Conservation (phyloP, 164 flowering plant genomes). For the Amborella trichopoda region DNA sequence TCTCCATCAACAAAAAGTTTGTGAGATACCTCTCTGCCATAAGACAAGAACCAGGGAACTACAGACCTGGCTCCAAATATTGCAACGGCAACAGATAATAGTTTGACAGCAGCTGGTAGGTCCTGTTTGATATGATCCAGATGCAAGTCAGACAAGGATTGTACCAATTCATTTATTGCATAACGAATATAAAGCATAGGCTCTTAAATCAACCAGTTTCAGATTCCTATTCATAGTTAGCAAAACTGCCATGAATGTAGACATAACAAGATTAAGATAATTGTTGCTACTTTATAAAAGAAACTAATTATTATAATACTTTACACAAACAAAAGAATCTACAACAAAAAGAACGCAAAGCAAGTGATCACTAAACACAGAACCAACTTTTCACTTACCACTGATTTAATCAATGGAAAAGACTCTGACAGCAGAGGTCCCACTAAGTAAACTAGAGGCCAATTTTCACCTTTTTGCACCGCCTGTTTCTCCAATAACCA, state of each 20-base stretch:
- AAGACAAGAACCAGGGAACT: slow-evolving; percentile 21
- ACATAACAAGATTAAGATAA: too few species aligned
- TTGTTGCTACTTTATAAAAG: too few species aligned
- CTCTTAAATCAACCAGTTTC: too few species aligned
- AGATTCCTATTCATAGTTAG: too few species aligned
- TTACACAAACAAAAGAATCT: too few species aligned
- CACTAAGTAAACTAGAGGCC: slow-evolving; percentile 62
- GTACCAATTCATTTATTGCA: too few species aligned
- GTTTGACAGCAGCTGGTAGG: slow-evolving; percentile 41
- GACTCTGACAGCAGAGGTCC: slow-evolving; percentile 55
- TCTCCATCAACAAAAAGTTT: slow-evolving; percentile 10
- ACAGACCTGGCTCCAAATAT: slow-evolving; percentile 65
- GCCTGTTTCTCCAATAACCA: slow-evolving; percentile 39
- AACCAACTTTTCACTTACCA: slow-evolving; percentile 33
- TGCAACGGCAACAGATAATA: slow-evolving; percentile 43
- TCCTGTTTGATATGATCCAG: too few species aligned
- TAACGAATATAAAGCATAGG: too few species aligned
- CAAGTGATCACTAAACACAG: background rate
- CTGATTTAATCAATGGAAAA: slow-evolving; percentile 48
- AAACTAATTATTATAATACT: too few species aligned
- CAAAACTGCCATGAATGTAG: too few species aligned
- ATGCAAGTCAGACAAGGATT: too few species aligned
- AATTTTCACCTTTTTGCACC: slow-evolving; percentile 45
- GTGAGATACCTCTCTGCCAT: slow-evolving; percentile 5
- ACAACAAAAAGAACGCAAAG: background rate